Evolutionary conservation across 129 eudicot genomes (phyloP).

Genomic region (Saussurea involucrata): DNA sequence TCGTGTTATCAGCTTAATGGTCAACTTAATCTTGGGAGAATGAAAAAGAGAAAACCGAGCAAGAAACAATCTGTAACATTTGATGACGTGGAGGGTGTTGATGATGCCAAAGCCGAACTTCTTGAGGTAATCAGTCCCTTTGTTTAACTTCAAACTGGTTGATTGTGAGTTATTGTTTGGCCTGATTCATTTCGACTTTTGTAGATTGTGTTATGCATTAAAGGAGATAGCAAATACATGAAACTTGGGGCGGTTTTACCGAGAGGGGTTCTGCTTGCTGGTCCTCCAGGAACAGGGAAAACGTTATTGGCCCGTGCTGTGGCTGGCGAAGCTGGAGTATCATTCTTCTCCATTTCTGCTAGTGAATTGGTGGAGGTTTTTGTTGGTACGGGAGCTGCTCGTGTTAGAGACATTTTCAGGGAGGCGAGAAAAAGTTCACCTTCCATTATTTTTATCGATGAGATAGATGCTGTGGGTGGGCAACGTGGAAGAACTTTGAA

Average conservation of each 20-base stretch:
- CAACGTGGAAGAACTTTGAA: conserved; percentile 63
- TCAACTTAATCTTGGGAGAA: conserved; percentile 26
- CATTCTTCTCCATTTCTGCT: conserved; percentile 33
- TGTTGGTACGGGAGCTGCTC: conserved; percentile 43
- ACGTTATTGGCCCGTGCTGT: conserved; percentile 59
- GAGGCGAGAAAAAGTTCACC: conserved; percentile 56
- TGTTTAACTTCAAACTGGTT: neutral
- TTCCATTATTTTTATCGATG: conserved; percentile 50
- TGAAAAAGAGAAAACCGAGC: conserved; percentile 29
- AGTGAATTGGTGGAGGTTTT: conserved; percentile 41
- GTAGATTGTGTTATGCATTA: conserved; percentile 47
- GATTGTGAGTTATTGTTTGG: neutral
- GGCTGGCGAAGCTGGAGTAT: conserved; percentile 40
- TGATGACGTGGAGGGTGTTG: conserved; percentile 42
- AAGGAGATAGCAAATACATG: conserved; percentile 47
- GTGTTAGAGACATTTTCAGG: conserved; percentile 31
- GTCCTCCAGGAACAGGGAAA: conserved; percentile 63
- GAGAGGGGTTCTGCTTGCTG: conserved; percentile 44
- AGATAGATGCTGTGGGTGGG: conserved; percentile 56
- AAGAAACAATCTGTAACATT: conserved; percentile 31
- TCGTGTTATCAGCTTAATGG: conserved; percentile 23
- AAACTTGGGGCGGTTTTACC: conserved; percentile 38
- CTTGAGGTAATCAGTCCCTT: conserved; percentile 25
- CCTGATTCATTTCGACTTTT: conserved; percentile 7
- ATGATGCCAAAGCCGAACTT: conserved; percentile 37